Evolutionary conservation across 2,329 filamentous ascomycete genomes (phyloP), one percentile per base, ranked within the genome.

Genomic region (Pseudopyricularia cyperi): DNA sequence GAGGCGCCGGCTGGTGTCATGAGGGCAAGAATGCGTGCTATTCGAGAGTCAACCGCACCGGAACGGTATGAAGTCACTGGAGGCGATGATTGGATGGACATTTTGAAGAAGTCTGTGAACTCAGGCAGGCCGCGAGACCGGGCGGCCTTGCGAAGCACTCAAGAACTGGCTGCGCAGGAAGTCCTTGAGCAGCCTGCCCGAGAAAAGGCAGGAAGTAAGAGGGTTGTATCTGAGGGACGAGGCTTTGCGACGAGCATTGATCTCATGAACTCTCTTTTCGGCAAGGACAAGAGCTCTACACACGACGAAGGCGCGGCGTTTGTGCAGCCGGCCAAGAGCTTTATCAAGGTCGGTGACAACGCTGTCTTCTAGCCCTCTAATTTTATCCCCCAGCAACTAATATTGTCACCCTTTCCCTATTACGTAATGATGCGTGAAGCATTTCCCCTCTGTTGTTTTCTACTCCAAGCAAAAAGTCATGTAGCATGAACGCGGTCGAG

Each of bases 211-310:
- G 57, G 42, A 1, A 57, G 59, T 26, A 68, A 65, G 52, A 65
- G 63, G 39, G 57, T 63, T 26, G 61, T 67, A 17, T 55, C 66
- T 37, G 75, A 79, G 59, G 73, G 76, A 52, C 79, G 80, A 57
- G 83, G 85, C 1, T 91, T 95, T 66, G 79, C 82, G 19, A 95
- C 86, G 19, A 90, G 87, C 62, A 95, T 97, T 69, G 93, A 96
- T 71, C 73, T 96, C 65, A 96, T 95, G 89, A 91, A 95, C 65
- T 95, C 89, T 48, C 73, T 96, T 52, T 96, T 94, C 68, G 85
- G 87, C 65, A 80, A 85, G 67, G 76, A 82, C 56, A 81, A 79
- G 70, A 75, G 73, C 51, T 75, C 75, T 57, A 68, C 70, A 51
- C 52, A 75, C 76, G 61, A 72, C 71, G 57, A 68, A 14, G 26